A percentile compares a stretch with the other conserved stretches of the same genome.
Evolutionary conservation across 2,329 filamentous ascomycete species (phyloP).

Genomic region (Colletotrichum acutatum): DNA sequence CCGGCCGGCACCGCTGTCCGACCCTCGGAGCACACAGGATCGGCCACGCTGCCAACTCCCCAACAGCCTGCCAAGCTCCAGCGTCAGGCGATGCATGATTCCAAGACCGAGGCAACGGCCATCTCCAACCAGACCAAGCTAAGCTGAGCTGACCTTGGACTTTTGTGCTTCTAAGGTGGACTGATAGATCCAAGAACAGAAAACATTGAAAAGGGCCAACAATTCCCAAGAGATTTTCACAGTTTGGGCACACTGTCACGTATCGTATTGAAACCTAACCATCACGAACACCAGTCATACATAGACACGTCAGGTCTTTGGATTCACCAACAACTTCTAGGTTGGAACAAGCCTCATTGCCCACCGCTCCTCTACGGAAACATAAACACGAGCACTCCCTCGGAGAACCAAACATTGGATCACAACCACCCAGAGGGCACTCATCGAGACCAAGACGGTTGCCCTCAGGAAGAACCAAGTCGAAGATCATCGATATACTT

Average conservation of each 20-base stretch:
- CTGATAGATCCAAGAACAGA: constrained; percentile 5
- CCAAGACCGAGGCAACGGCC: constrained; percentile 12
- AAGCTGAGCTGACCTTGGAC: not conserved
- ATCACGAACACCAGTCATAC: constrained; percentile 7
- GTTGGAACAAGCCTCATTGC: not conserved
- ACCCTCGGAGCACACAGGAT: constrained; percentile 17
- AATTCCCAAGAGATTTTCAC: not conserved
- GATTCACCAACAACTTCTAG: constrained; percentile 7
- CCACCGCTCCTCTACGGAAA: not conserved
- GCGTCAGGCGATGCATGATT: constrained; percentile 26
- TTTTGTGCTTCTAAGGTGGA: constrained; percentile 7
- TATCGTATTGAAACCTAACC: not conserved
- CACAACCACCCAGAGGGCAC: not conserved
- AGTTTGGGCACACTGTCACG: not conserved
- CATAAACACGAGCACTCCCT: not conserved
- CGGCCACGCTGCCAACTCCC: constrained; percentile 1
- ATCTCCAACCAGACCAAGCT: not conserved
- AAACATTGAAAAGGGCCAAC: constrained; percentile 2
- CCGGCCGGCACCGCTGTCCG: constrained; percentile 28
- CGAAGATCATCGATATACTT: not conserved
- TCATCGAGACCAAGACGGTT: not conserved
- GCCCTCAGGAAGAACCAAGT: not conserved
- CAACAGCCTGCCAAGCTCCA: constrained; percentile 21
- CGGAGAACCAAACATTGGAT: not conserved
- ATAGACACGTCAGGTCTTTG: constrained; percentile 8